phyloP scores from a whole-genome alignment of 2,329 filamentous ascomycete genomes.

The Penicillium occitanis region DNA sequence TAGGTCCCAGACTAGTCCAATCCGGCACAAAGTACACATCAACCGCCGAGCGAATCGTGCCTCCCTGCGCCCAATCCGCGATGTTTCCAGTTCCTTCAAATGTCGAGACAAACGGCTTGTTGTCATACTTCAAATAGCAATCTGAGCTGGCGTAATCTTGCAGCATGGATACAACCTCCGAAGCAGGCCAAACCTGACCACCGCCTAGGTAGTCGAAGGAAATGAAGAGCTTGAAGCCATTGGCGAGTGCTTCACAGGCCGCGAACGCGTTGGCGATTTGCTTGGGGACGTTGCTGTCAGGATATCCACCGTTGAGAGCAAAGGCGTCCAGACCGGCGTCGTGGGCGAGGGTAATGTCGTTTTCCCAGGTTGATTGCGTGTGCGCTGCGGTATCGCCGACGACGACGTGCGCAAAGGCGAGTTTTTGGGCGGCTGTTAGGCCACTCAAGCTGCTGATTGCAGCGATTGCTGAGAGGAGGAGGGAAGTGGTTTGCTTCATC shows the following conservation, averaged over 20 bases:
- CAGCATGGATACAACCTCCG: constrained; percentile 30
- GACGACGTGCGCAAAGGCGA: constrained; percentile 32
- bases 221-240: constrained; percentile 37
- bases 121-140: constrained; percentile 26
- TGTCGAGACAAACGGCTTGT: constrained; percentile 40
- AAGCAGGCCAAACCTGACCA: constrained; percentile 31
- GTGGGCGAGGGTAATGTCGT: constrained; percentile 39
- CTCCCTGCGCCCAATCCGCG: constrained; percentile 42
- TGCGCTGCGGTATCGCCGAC: constrained; percentile 27
- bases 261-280: constrained; percentile 30
- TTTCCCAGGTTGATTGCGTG: constrained; percentile 17
- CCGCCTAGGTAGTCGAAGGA: constrained; percentile 40
- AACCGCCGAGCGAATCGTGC: constrained; percentile 27
- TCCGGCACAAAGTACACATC: constrained; percentile 49
- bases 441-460: constrained; percentile 9
- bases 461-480: constrained; percentile 13
- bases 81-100: constrained; percentile 47
- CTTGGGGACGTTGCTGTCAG: constrained; percentile 25
- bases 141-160: constrained; percentile 30
- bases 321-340: constrained; percentile 44
- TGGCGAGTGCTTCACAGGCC: constrained; percentile 27
- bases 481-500: constrained; percentile 18
- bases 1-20: constrained; percentile 42
- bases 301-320: constrained; percentile 40
- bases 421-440: constrained; percentile 17